Percentiles rank a stretch among this genome's conserved stretches.
phyloP scores from a whole-genome alignment of 345 rosid genomes.

The Euphorbia lathyris region DNA sequence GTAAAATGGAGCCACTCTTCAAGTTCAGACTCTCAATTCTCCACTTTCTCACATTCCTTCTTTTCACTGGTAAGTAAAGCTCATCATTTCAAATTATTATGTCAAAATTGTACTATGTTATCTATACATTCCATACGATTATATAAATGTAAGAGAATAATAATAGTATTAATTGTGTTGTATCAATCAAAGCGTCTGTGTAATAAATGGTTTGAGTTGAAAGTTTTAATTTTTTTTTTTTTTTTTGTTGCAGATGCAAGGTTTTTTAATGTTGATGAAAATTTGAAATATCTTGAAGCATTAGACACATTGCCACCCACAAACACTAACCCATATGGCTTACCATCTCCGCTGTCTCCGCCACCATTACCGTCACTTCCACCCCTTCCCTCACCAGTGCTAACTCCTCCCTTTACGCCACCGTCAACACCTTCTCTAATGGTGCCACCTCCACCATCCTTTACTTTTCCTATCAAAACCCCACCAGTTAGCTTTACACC shows the following conservation, averaged over 20 bases:
- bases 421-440: constrained; percentile 1
- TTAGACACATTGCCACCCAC: background rate
- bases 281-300: background rate
- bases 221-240: too few species aligned
- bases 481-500: constrained; percentile 3
- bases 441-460: constrained; percentile 14
- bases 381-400: background rate
- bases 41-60: constrained; percentile 9
- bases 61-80: constrained; percentile 23
- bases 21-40: background rate
- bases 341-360: constrained; percentile 14
- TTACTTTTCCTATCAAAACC: background rate
- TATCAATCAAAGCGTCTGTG: too few species aligned
- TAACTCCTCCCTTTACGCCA: too few species aligned
- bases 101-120: too few species aligned
- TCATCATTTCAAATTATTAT: background rate
- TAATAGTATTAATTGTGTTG: background rate
- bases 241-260: constrained; percentile 28
- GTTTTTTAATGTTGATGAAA: background rate
- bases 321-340: constrained; percentile 5
- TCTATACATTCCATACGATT: too few species aligned
- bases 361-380: constrained; percentile 28
- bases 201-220: too few species aligned
- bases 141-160: too few species aligned
- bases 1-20: constrained; percentile 17